These are phyloP conservation scores for Sugiyamaella paludigena DNA, from an alignment of 1,139 yeast genomes.

Conservation along the genomic window DNA sequence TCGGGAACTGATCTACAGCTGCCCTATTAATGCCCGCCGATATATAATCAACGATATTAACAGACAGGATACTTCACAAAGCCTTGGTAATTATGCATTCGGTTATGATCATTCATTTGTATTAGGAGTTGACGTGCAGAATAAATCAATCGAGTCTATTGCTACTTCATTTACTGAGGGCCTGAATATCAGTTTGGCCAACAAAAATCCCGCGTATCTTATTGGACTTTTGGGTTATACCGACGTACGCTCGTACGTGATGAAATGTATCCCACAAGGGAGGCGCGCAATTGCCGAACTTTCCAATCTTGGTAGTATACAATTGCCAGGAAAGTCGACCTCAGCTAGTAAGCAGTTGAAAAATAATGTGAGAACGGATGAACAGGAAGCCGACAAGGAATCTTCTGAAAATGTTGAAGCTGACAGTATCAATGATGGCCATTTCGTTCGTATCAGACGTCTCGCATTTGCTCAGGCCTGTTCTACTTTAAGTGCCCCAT, in stretches of 20 bases:
- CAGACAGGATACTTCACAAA: background rate
- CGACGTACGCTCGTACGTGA: slow-evolving; percentile 16
- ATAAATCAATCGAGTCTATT: slow-evolving; percentile 12
- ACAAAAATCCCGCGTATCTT: slow-evolving; percentile 12
- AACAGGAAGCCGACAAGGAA: too few relatives aligned
- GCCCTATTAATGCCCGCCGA: slow-evolving; percentile 26
- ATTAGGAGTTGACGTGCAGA: background rate
- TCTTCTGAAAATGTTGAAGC: too few relatives aligned
- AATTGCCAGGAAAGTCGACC: background rate
- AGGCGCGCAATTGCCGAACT: slow-evolving; percentile 23
- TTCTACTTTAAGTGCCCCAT: slow-evolving; percentile 16
- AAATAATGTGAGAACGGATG: too few relatives aligned
- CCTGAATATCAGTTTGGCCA: slow-evolving; percentile 8
- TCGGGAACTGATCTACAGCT: slow-evolving; percentile 16
- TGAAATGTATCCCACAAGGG: background rate
- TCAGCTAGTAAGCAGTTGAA: too few relatives aligned
- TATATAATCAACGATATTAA: slow-evolving; percentile 12
- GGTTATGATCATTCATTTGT: slow-evolving; percentile 13
- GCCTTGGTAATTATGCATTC: slow-evolving; percentile 24
- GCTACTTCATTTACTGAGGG: slow-evolving; percentile 13
- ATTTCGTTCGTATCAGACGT: background rate
- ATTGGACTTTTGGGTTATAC: slow-evolving; percentile 22
- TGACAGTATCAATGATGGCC: background rate
- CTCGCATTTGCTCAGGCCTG: slow-evolving; percentile 20
- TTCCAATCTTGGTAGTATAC: slow-evolving; percentile 26